Conservation (phyloP, 2,329 filamentous ascomycete species). For the Torrubiellomyces zombiae region DNA sequence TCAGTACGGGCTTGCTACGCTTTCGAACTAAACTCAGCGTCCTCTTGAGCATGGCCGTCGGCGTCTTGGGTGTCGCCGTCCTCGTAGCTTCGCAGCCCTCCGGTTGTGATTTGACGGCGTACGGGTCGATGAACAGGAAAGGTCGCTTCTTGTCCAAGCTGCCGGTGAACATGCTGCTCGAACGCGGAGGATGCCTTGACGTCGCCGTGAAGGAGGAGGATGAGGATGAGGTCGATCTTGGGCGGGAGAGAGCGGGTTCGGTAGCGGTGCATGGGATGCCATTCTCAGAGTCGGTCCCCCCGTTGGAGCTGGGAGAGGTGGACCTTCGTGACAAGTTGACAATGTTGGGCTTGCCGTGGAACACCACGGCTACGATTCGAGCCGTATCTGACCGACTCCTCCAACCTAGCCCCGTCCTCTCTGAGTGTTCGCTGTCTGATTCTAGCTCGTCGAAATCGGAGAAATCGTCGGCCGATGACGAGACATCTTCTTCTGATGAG, state of each 20-base stretch:
- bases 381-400: conserved; percentile 38
- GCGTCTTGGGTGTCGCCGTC: conserved; percentile 26
- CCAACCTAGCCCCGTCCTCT: conserved; percentile 13
- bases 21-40: conserved; percentile 38
- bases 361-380: conserved; percentile 40
- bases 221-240: conserved; percentile 16
- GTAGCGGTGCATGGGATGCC: conserved; percentile 15
- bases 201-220: conserved; percentile 15
- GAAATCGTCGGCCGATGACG: conserved; percentile 42
- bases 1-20: conserved; percentile 34
- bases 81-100: conserved; percentile 15
- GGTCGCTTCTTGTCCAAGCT: conserved; percentile 22
- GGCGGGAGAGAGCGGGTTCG: conserved; percentile 14
- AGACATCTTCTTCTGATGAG: conserved; percentile 49
- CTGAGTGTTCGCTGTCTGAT: conserved; percentile 21
- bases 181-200: conserved; percentile 21
- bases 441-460: conserved; percentile 35
- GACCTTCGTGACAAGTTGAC: conserved; percentile 32
- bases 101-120: conserved; percentile 20
- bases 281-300: conserved; percentile 8
- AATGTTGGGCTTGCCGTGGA: conserved; percentile 41
- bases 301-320: conserved; percentile 22
- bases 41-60: conserved; percentile 32
- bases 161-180: conserved; percentile 24
- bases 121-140: conserved; percentile 39